phyloP scores from a whole-genome alignment of 257 asterid species.

The Petunia secreta region DNA sequence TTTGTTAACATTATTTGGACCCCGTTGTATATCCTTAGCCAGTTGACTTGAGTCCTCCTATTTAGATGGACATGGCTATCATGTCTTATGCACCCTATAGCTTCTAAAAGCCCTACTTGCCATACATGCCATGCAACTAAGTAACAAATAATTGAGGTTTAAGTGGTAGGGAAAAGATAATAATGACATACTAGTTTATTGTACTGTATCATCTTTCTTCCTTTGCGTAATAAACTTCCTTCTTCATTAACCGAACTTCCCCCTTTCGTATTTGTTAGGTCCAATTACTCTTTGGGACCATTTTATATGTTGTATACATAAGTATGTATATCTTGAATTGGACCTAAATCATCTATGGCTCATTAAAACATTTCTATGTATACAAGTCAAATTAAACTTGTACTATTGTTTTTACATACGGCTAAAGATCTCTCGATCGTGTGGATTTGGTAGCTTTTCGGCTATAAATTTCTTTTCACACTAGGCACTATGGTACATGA shows the following conservation, averaged over 20 bases:
- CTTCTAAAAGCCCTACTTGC: not conserved
- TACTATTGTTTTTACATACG: too few relatives aligned
- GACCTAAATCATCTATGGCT: not conserved
- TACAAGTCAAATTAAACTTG: not conserved
- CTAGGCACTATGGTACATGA: not conserved
- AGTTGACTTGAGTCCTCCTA: slow-evolving; percentile 13
- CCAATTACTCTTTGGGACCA: not conserved
- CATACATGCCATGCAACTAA: slow-evolving; percentile 49
- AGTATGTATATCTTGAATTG: not conserved
- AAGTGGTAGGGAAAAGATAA: too few relatives aligned
- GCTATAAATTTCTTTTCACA: not conserved
- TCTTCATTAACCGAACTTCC: not conserved
- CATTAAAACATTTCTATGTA: not conserved
- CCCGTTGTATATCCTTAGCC: too few relatives aligned
- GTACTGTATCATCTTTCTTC: not conserved
- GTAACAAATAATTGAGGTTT: slow-evolving; percentile 51
- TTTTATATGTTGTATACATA: not conserved
- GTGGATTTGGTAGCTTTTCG: not conserved
- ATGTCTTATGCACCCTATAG: slow-evolving; percentile 19
- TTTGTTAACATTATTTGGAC: not conserved
- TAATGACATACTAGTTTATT: too few relatives aligned
- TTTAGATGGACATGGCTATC: not conserved
- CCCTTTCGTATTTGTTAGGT: not conserved
- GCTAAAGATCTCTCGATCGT: too few relatives aligned
- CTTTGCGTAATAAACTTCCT: not conserved